These are phyloP conservation scores for Dactylellina sp. DNA, from an alignment of 2,329 filamentous ascomycete species.

Conservation along the genomic window DNA sequence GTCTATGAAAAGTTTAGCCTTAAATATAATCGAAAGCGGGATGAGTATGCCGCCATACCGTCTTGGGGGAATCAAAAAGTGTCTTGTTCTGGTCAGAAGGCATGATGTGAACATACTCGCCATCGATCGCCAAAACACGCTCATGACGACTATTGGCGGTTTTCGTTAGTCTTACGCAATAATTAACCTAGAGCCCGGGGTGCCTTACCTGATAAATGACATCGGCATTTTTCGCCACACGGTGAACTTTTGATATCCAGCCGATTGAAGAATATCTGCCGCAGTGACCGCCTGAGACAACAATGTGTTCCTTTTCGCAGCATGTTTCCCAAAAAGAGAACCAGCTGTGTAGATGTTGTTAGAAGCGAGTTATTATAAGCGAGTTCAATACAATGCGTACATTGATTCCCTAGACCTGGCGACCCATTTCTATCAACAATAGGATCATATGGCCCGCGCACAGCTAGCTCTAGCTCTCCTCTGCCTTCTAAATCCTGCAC, in stretches of 20 bases:
- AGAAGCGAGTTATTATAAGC: constrained; percentile 1
- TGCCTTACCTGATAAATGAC: constrained; percentile 71
- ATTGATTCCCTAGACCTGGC: constrained; percentile 49
- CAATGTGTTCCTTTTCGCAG: constrained; percentile 30
- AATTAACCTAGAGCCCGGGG: neutral
- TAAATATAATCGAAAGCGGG: neutral
- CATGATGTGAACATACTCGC: constrained; percentile 88
- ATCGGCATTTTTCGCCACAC: constrained; percentile 86
- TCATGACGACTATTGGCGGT: constrained; percentile 66
- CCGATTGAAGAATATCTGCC: constrained; percentile 57
- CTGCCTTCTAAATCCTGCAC: constrained; percentile 82
- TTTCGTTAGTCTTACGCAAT: neutral
- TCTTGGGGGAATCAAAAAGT: constrained; percentile 75
- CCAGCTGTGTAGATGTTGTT: constrained; percentile 20
- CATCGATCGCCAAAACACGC: constrained; percentile 81
- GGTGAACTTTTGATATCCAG: constrained; percentile 76
- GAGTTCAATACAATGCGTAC: constrained; percentile 12
- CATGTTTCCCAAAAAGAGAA: constrained; percentile 47
- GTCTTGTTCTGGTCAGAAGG: constrained; percentile 76
- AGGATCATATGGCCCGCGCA: constrained; percentile 81
- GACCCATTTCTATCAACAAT: constrained; percentile 61
- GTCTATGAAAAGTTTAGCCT: constrained; percentile 64
- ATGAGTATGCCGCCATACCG: constrained; percentile 60
- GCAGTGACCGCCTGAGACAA: constrained; percentile 49
- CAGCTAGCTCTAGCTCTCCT: constrained; percentile 79